Percentiles rank a stretch among this genome's conserved stretches.
phyloP scores from a whole-genome alignment of 305 asterid genomes.

The Fraxinus paxiana region DNA sequence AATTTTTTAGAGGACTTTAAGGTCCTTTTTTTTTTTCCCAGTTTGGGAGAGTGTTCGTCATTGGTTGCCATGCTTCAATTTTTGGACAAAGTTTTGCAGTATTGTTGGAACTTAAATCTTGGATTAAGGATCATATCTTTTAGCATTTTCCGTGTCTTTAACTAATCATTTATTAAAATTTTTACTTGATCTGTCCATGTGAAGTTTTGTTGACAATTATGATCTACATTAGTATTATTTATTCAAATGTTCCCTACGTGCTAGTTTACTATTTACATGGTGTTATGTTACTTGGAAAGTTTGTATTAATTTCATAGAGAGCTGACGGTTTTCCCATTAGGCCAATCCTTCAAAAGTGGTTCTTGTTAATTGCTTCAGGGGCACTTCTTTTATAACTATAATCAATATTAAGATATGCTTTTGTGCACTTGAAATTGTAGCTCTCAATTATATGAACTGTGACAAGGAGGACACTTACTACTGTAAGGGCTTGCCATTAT shows the following conservation, averaged over 20 bases:
- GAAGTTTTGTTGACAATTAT: neutral
- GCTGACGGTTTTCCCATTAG: neutral
- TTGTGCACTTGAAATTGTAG: neutral
- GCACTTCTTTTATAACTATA: neutral
- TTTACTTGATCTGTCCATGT: neutral
- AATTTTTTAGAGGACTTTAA: neutral
- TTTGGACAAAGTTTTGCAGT: conserved; percentile 12
- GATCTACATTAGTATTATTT: neutral
- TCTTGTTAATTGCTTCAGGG: neutral
- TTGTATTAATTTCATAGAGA: neutral
- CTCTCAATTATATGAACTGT: neutral
- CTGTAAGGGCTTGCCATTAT: neutral
- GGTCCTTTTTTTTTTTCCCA: neutral
- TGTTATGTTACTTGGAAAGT: neutral
- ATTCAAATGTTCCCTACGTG: neutral
- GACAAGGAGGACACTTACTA: neutral
- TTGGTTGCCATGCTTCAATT: neutral
- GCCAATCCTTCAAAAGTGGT: neutral
- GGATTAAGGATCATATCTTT: neutral
- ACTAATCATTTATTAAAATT: neutral
- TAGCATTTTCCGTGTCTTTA: neutral
- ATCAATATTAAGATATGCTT: neutral
- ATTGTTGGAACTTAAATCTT: neutral
- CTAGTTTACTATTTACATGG: neutral
- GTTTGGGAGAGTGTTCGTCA: neutral